These are phyloP conservation scores for Lentinula edodes DNA, from an alignment of 768 basidiomycete genomes.

Conservation along the genomic window DNA sequence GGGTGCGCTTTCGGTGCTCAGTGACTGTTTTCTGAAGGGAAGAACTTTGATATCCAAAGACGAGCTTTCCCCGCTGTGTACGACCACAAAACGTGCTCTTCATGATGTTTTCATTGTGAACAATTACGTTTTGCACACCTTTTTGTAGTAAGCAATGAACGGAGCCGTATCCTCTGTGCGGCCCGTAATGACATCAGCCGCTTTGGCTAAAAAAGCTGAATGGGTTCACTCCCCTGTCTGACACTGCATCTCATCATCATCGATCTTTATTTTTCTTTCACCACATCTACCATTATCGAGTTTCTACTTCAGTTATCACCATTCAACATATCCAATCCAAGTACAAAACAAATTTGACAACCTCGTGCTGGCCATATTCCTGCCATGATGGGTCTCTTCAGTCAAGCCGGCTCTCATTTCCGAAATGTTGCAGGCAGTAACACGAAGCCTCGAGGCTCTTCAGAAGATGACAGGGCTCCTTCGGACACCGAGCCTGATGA, in stretches of 20 bases:
- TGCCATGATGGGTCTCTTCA: slow-evolving; percentile 81
- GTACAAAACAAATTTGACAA: background rate
- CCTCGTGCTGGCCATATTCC: slow-evolving; percentile 21
- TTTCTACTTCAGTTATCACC: background rate
- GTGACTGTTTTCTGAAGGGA: too few relatives aligned
- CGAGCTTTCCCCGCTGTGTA: too few relatives aligned
- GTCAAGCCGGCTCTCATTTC: slow-evolving; percentile 58
- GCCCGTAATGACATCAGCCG: background rate
- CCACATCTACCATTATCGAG: background rate
- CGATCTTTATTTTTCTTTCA: background rate
- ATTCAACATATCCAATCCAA: too few relatives aligned
- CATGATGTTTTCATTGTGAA: too few relatives aligned
- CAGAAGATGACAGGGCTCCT: slow-evolving; percentile 64
- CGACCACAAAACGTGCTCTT: background rate
- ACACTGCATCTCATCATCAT: background rate
- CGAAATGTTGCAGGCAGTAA: slow-evolving; percentile 21
- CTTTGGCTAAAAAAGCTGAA: background rate
- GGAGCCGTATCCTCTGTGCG: too few relatives aligned
- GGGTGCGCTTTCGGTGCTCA: too few relatives aligned
- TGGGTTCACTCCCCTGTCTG: background rate
- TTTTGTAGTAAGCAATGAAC: background rate
- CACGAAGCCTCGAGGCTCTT: slow-evolving; percentile 56
- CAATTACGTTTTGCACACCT: background rate
- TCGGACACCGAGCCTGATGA: slow-evolving; percentile 87
- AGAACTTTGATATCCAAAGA: too few relatives aligned